These are phyloP conservation scores for Rhexocercosporidium sp. DNA, from an alignment of 2,329 filamentous ascomycete genomes.

Conservation along the genomic window DNA sequence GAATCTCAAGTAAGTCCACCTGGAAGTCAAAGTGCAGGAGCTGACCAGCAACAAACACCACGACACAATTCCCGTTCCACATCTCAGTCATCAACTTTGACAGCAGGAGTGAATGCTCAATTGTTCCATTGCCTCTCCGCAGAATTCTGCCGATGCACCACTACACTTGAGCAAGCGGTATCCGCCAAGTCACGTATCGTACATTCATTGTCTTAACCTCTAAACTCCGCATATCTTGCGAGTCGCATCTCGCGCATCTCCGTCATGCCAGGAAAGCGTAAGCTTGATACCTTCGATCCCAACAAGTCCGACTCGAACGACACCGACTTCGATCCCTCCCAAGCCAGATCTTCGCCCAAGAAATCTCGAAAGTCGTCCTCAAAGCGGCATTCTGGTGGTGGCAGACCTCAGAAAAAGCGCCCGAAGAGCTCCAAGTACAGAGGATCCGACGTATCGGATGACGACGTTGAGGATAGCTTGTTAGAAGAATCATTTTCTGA, in stretches of 20 bases:
- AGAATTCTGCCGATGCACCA: neutral
- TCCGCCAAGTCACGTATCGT: neutral
- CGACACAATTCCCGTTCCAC: neutral
- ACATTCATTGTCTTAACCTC: constrained; percentile 11
- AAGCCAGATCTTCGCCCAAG: constrained; percentile 51
- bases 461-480: constrained; percentile 58
- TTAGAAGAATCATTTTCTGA: constrained; percentile 56
- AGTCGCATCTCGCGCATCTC: constrained; percentile 3
- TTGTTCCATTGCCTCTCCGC: neutral
- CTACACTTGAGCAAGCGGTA: neutral
- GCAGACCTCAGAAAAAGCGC: constrained; percentile 43
- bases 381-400: constrained; percentile 37
- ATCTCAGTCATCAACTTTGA: constrained; percentile 3
- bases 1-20: too few species aligned
- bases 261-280: constrained; percentile 49
- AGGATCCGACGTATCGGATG: constrained; percentile 67
- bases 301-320: constrained; percentile 71
- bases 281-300: constrained; percentile 67
- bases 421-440: constrained; percentile 53
- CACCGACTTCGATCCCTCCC: constrained; percentile 66
- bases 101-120: neutral
- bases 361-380: constrained; percentile 42
- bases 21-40: too few species aligned
- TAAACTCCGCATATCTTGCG: neutral
- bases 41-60: neutral